Conservation (phyloP, 179 eudicot species). For the Actinidia chinensis region DNA sequence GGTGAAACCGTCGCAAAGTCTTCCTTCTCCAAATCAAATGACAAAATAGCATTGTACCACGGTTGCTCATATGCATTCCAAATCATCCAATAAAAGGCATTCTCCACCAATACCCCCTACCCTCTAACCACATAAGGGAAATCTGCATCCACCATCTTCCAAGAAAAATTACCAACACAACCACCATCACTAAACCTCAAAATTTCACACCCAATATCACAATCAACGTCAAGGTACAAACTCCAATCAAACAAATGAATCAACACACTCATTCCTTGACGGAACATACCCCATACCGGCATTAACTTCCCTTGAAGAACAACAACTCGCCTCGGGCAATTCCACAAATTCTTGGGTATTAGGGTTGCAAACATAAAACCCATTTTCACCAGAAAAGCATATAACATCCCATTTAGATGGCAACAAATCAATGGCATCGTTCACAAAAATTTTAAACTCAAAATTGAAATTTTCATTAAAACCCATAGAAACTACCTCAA, state of each 20-base stretch:
- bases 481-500: constrained; percentile 12
- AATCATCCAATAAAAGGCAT: constrained; percentile 29
- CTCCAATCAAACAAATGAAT: constrained; percentile 23
- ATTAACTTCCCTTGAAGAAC: constrained; percentile 24
- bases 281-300: constrained; percentile 21
- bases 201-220: constrained; percentile 23
- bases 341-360: constrained; percentile 20
- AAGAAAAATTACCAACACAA: constrained; percentile 13
- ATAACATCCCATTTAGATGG: constrained; percentile 24
- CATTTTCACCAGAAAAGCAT: constrained; percentile 18
- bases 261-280: constrained; percentile 20
- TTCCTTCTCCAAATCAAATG: constrained; percentile 19
- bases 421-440: constrained; percentile 9
- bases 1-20: constrained; percentile 22
- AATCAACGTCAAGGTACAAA: constrained; percentile 18
- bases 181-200: constrained; percentile 17
- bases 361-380: constrained; percentile 26
- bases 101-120: constrained; percentile 27
- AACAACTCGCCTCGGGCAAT: constrained; percentile 25
- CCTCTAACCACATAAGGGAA: constrained; percentile 21
- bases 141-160: constrained; percentile 16
- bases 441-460: not conserved
- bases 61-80: constrained; percentile 22
- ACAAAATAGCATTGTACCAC: constrained; percentile 17
- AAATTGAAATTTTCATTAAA: constrained; percentile 3